Evolutionary conservation across 1,284 basidiomycete genomes (phyloP).

Genomic region (Sanguinoderma infundibulare): DNA sequence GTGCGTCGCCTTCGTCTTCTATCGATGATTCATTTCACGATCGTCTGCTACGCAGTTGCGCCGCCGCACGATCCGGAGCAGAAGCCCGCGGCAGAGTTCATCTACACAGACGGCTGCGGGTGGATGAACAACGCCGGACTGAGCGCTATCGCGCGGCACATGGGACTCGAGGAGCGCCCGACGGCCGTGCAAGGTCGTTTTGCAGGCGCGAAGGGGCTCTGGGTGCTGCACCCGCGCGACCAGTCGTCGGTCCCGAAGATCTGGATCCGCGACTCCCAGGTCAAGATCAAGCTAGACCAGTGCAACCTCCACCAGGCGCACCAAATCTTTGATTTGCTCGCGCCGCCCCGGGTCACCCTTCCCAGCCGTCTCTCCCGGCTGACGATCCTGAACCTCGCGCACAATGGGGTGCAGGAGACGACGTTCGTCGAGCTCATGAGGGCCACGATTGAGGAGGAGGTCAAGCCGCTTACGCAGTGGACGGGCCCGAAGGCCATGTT

Average conservation of each 20-base stretch:
- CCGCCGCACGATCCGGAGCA: slow-evolving; percentile 30
- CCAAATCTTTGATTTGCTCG: slow-evolving; percentile 49
- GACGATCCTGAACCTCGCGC: slow-evolving; percentile 62
- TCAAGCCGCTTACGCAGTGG: slow-evolving; percentile 60
- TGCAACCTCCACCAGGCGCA: slow-evolving; percentile 43
- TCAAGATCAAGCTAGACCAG: slow-evolving; percentile 55
- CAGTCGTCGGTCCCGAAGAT: slow-evolving; percentile 49
- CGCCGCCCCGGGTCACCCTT: slow-evolving; percentile 41
- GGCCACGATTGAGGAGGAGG: slow-evolving; percentile 50
- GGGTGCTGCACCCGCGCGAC: slow-evolving; percentile 63
- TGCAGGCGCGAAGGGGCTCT: slow-evolving; percentile 71
- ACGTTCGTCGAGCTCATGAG: slow-evolving; percentile 54
- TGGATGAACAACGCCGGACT: slow-evolving; percentile 67
- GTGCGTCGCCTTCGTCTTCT: slow-evolving; percentile 37
- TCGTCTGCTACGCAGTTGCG: not conserved
- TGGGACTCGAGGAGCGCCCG: slow-evolving; percentile 48
- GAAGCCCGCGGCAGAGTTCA: slow-evolving; percentile 53
- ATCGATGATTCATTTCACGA: not conserved
- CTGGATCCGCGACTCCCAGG: slow-evolving; percentile 73
- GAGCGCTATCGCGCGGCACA: slow-evolving; percentile 44
- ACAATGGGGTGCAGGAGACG: slow-evolving; percentile 55
- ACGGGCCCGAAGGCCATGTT: slow-evolving; percentile 46
- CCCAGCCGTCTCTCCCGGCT: slow-evolving; percentile 54
- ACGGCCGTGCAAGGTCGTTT: slow-evolving; percentile 74
- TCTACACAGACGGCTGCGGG: slow-evolving; percentile 76